Percentiles rank a stretch among this genome's conserved stretches.
Conservation (phyloP, 306 rosid genomes). For the Cicer arietinum region DNA sequence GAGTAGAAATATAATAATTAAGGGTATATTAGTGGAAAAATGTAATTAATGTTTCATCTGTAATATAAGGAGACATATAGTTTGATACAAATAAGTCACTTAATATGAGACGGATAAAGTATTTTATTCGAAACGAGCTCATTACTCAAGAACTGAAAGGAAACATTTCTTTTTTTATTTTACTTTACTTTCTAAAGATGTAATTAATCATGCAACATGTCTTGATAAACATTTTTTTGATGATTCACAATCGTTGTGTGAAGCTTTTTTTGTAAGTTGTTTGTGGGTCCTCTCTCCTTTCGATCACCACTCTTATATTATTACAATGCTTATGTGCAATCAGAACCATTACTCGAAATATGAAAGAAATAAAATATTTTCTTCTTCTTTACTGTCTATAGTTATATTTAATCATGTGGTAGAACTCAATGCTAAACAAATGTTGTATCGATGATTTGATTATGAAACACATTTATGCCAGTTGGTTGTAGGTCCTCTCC, state of each 20-base stretch:
- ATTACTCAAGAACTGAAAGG: neutral
- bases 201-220: constrained; percentile 17
- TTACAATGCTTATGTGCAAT: constrained; percentile 1
- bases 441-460: constrained; percentile 41
- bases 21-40: no score
- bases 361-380: constrained; percentile 18
- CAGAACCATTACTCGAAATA: constrained; percentile 2
- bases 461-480: constrained; percentile 44
- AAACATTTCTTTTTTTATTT: neutral
- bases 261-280: constrained; percentile 53
- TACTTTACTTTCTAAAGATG: constrained; percentile 24
- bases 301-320: constrained; percentile 32
- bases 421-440: constrained; percentile 20
- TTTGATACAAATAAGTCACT: no score
- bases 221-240: neutral
- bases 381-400: constrained; percentile 21
- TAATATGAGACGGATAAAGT: no score
- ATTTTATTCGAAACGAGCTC: neutral
- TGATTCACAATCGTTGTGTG: constrained; percentile 41
- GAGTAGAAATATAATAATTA: no score
- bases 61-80: no score
- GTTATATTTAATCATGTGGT: constrained; percentile 24
- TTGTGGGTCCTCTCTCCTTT: constrained; percentile 68
- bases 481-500: constrained; percentile 81
- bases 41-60: no score